A percentile compares a stretch with the other conserved stretches of the same genome.
Evolutionary conservation across 495 filamentous ascomycete species (phyloP).

Genomic region (Parachaetomium inaequale): DNA sequence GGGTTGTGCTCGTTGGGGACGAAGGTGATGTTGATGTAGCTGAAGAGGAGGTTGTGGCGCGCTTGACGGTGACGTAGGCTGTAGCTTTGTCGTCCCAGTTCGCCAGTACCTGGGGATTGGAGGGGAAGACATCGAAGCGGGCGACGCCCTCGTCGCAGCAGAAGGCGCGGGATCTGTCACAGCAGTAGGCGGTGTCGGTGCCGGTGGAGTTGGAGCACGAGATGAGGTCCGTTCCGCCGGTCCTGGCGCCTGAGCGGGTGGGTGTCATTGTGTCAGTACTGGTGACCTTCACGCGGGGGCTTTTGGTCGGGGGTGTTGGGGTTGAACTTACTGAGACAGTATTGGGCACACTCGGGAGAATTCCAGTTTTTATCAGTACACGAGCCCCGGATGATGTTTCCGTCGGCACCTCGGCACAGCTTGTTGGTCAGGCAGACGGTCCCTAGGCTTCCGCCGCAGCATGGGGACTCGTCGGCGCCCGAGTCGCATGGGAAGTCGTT

Average conservation of each 20-base stretch:
- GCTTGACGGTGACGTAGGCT: background rate
- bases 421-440: background rate
- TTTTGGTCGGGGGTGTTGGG: background rate
- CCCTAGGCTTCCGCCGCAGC: background rate
- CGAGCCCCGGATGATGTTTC: background rate
- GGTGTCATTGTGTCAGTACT: too few species aligned
- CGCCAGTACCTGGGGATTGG: background rate
- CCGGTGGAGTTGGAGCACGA: background rate
- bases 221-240: background rate
- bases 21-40: background rate
- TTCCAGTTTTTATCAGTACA: slow-evolving; percentile 3
- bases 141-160: background rate
- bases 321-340: background rate
- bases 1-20: background rate
- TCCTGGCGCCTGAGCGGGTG: background rate
- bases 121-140: slow-evolving; percentile 4
- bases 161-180: background rate
- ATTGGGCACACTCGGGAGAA: background rate
- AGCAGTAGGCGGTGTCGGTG: background rate
- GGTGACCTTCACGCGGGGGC: too few species aligned
- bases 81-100: background rate
- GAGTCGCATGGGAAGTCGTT: background rate
- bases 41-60: background rate
- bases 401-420: background rate
- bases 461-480: background rate